A percentile compares a stretch with the other conserved stretches of the same genome.
Evolutionary conservation across 2,329 filamentous ascomycete genomes (phyloP).

Genomic region (Diplocarpon rosae): DNA sequence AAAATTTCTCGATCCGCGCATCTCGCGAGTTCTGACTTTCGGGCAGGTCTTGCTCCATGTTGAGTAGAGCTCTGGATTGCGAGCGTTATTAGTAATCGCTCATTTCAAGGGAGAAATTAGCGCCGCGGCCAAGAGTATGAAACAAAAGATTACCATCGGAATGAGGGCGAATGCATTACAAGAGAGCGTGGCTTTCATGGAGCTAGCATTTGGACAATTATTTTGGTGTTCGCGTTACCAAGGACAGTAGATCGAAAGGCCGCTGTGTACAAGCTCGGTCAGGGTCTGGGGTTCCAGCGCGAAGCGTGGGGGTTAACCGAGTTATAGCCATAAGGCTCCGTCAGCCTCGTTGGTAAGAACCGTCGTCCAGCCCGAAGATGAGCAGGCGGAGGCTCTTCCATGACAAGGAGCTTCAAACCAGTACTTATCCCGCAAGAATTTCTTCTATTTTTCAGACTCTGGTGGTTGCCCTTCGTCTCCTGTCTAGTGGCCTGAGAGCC

Average conservation of each 20-base stretch:
- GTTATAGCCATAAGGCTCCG: background rate
- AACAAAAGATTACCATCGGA: slow-evolving; percentile 6
- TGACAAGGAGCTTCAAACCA: too few relatives aligned
- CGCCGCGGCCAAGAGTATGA: background rate
- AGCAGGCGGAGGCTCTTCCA: too few relatives aligned
- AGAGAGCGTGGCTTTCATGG: background rate
- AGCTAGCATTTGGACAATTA: background rate
- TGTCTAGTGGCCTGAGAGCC: too few relatives aligned
- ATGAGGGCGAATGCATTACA: slow-evolving; percentile 2
- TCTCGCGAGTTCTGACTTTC: slow-evolving; percentile 73
- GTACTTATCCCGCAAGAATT: too few relatives aligned
- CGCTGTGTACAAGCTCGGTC: too few relatives aligned
- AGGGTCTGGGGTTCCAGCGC: background rate
- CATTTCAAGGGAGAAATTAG: slow-evolving; percentile 12
- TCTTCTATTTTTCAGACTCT: too few relatives aligned
- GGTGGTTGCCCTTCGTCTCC: too few relatives aligned
- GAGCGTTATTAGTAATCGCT: slow-evolving; percentile 15
- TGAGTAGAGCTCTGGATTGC: slow-evolving; percentile 7
- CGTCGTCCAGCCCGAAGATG: too few relatives aligned
- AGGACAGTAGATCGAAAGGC: too few relatives aligned
- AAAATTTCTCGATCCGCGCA: slow-evolving; percentile 71
- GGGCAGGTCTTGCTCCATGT: slow-evolving; percentile 43
- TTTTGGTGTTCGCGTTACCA: background rate
- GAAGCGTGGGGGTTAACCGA: background rate
- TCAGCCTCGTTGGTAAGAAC: background rate